Percentiles rank a stretch among this genome's conserved stretches.
phyloP scores from a whole-genome alignment of 2,329 filamentous ascomycete genomes.

The Diaporthe aspalathi region DNA sequence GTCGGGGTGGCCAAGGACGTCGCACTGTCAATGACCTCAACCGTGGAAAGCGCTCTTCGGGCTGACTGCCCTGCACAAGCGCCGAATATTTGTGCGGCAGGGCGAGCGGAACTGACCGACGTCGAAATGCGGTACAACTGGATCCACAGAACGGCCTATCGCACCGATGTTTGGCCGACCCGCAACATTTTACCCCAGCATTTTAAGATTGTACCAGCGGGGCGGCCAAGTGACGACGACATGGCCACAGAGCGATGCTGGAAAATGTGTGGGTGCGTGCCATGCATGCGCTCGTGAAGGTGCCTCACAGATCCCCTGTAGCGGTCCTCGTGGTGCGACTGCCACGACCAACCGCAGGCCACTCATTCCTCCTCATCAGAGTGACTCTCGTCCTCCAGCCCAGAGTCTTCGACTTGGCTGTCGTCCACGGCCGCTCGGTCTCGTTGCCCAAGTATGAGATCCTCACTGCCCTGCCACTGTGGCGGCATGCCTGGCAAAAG shows the following conservation, averaged over 20 bases:
- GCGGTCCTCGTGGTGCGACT: conserved; percentile 9
- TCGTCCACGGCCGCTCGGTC: conserved; percentile 50
- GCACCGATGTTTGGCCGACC: conserved; percentile 38
- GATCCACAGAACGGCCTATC: conserved; percentile 33
- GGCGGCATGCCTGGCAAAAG: conserved; percentile 70
- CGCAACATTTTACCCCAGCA: conserved; percentile 33
- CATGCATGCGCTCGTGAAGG: background rate
- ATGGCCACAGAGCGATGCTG: conserved; percentile 8
- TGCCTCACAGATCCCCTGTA: background rate
- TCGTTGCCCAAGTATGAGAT: conserved; percentile 63
- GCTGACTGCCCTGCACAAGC: conserved; percentile 21
- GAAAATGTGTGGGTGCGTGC: background rate
- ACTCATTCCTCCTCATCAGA: conserved; percentile 39
- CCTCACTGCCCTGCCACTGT: conserved; percentile 76
- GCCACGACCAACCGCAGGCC: background rate
- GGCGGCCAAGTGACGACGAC: conserved; percentile 17
- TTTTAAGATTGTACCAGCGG: conserved; percentile 29
- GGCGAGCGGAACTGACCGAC: conserved; percentile 39
- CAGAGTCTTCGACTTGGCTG: conserved; percentile 54
- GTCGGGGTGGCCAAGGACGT: background rate
- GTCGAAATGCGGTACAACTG: conserved; percentile 23
- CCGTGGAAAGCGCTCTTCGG: background rate
- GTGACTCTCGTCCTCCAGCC: conserved; percentile 41
- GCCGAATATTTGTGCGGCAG: conserved; percentile 37
- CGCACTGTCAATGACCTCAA: conserved; percentile 1